Base-by-base conservation (phyloP, 164 flowering plant species). In the Umbilicus rupestris region DNA sequence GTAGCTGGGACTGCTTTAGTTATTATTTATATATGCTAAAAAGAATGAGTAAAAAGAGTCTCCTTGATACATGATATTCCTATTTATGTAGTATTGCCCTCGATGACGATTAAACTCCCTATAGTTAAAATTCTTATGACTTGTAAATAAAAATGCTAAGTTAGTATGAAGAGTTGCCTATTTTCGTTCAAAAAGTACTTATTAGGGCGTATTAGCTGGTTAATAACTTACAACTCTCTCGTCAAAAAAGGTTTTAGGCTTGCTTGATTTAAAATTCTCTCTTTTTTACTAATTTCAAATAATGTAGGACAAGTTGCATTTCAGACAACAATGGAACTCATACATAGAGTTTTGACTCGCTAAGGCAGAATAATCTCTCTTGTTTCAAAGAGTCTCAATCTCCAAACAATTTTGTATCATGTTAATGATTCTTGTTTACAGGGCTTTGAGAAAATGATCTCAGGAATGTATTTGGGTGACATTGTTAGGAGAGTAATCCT, bases 371-470 rank as follows among this genome's bases (percentile, higher is more conserved):
- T 15, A 24, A 2, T 16, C 59, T 24, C 5, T 52, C 20, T 24
- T 24, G 28, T 28, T 5, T 24, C 28, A 52, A 10, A 26, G 15
- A 52, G 31, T 24, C 59, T 24, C 44, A 41, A 24, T 10, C 2
- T 3, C 59, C 28, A 19, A 5, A 26, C 17, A 24, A 52, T 52
- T 52, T 52, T 10, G 4, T 52, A 52, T 26, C 16, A 26, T 24
- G 31, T 49, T 26, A 17, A 16, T 26, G 5, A 11, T 24, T 52
- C 22, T 67, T 72, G 80, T 63, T 39, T 79, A 68, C 83, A 93
- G 98, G 97, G 92, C 68, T 93, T 90, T 73, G 98, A 93, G 83
- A 93, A 93, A 82, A 87, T 93, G 98, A 87, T 93, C 72, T 83
- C 98, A 49, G 98, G 97, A 67, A 90, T 90, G 97, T 93, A 93